Evolutionary conservation across 1,139 yeast species (phyloP), one percentile per base, ranked within the genome.

Genomic region (Suhomyces bokatorum): DNA sequence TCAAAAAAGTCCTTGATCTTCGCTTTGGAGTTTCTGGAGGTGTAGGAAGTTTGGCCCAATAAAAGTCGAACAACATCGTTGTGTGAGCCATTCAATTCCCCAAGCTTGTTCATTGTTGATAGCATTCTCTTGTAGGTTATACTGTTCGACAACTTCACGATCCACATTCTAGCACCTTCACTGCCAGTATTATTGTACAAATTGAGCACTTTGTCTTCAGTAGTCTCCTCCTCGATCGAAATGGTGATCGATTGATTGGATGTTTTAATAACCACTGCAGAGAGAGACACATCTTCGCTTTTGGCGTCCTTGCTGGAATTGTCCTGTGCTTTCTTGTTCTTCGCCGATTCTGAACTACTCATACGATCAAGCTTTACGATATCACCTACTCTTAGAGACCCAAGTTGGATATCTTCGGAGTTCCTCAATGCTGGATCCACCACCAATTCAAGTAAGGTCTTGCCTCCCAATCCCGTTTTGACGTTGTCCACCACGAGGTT

Each of bases 401-500:
- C 89, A 4, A 72, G 57, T 12, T 74, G 75, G 4, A 85, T 64
- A 2, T 64, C 64, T 13, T 52, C 57, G 3, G 54, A 59, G 29
- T 66, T 66, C 7, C 66, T 56, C 40, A 74, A 64, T 0, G 87
- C 84, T 2, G 81, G 66, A 57, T 88, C 95, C 6, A 80, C 70
- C 12, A 67, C 77, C 38, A 91, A 64, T 48, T 89, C 96, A 9
- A 88, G 57, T 34, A 87, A 66, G 12, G 82, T 71, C 56, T 87
- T 81, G 4, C 97, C 97, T 5, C 91, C 96, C 16, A 88, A 67
- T 0, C 97, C 96, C 0, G 93, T 85, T 43, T 85, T 70, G 4
- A 87, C 65, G 45, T 81, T 81, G 13, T 77, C 75, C 13, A 86
- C 69, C 1, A 70, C 63, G 43, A 91, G 69, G 61, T 90, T 87